Conservation (phyloP, 2,329 filamentous ascomycete species). For the Aureobasidium namibiae region DNA sequence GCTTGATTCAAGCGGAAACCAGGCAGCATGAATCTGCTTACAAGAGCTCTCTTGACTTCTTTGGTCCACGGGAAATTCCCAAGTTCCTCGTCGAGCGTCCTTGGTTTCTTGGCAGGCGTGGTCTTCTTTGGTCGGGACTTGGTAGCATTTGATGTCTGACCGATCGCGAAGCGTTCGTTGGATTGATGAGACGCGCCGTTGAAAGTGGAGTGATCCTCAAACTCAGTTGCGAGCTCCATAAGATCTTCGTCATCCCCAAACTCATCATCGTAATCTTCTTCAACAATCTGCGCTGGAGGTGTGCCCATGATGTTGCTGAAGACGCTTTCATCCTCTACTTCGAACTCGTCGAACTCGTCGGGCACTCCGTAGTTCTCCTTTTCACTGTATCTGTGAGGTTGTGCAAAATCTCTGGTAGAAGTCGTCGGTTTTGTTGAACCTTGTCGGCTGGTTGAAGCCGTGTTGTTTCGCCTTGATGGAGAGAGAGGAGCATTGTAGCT, state of each 20-base stretch:
- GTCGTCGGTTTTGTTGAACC: neutral
- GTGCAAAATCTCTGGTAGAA: neutral
- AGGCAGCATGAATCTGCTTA: slow-evolving; percentile 72
- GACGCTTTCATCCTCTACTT: slow-evolving; percentile 24
- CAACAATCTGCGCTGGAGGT: slow-evolving; percentile 20
- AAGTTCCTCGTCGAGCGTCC: slow-evolving; percentile 17
- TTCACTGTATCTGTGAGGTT: neutral
- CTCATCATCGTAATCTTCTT: slow-evolving; percentile 26
- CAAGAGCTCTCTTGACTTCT: slow-evolving; percentile 73
- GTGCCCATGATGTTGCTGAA: slow-evolving; percentile 31
- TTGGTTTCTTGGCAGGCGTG: slow-evolving; percentile 13
- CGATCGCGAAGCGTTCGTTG: slow-evolving; percentile 21
- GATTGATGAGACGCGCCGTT: neutral
- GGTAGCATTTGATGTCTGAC: slow-evolving; percentile 23
- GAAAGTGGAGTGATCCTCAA: slow-evolving; percentile 29
- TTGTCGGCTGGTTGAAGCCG: neutral
- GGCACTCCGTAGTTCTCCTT: slow-evolving; percentile 5
- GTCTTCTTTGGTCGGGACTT: slow-evolving; percentile 14
- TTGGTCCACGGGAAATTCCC: slow-evolving; percentile 73
- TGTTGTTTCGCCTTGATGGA: neutral
- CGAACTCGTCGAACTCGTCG: slow-evolving; percentile 18
- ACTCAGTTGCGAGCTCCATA: slow-evolving; percentile 34
- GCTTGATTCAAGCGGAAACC: slow-evolving; percentile 88
- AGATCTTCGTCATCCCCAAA: slow-evolving; percentile 31
- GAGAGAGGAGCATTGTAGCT: neutral